phyloP scores from a whole-genome alignment of 2,329 filamentous ascomycete genomes.

The Aspergillus brasiliensis region DNA sequence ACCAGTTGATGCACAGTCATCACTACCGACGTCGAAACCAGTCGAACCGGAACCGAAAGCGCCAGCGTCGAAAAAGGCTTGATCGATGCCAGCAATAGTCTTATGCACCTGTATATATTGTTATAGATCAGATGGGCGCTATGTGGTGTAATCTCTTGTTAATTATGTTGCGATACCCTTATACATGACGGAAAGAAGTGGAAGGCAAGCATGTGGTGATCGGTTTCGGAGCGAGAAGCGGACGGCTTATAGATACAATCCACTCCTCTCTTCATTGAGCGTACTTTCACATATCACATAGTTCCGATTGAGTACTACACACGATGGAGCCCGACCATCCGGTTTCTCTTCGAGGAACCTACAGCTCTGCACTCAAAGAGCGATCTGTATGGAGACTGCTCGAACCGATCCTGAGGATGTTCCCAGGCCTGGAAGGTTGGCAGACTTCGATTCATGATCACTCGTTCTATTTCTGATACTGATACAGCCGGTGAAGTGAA shows the following conservation, averaged over 20 bases:
- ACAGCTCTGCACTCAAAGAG: slow-evolving; percentile 44
- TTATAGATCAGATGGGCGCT: slow-evolving; percentile 7
- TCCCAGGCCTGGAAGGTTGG: slow-evolving; percentile 24
- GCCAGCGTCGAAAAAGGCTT: slow-evolving; percentile 9
- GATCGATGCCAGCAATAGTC: neutral
- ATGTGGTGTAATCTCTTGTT: neutral
- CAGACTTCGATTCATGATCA: neutral
- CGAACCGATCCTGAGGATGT: slow-evolving; percentile 21
- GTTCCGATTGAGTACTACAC: neutral
- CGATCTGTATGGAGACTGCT: slow-evolving; percentile 41
- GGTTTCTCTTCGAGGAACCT: slow-evolving; percentile 23
- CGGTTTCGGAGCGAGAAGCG: neutral
- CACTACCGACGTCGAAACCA: neutral
- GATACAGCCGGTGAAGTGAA: slow-evolving; percentile 18
- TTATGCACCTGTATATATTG: slow-evolving; percentile 3
- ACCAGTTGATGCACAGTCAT: neutral
- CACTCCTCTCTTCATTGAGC: slow-evolving; percentile 16
- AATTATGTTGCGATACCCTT: slow-evolving; percentile 12
- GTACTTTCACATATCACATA: neutral
- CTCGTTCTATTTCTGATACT: neutral
- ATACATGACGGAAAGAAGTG: slow-evolving; percentile 1
- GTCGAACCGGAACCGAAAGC: neutral
- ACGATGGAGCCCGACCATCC: slow-evolving; percentile 4
- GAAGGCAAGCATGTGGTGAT: neutral
- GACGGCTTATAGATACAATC: slow-evolving; percentile 11